Evolutionary conservation across 345 rosid genomes (phyloP).

Genomic region (Pelargonium nanum): DNA sequence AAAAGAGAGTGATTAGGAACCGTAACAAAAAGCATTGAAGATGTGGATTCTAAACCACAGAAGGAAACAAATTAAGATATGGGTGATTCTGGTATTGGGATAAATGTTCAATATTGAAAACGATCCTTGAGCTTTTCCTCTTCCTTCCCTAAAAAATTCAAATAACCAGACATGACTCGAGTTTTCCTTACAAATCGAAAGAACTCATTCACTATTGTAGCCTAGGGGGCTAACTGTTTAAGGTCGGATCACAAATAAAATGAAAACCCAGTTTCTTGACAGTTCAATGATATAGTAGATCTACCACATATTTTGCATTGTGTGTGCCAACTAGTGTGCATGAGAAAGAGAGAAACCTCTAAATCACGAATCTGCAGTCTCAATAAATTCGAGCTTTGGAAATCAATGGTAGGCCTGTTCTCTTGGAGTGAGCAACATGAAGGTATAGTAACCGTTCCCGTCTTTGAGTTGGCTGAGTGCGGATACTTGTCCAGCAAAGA

Average conservation of each 20-base stretch:
- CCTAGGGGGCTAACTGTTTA: background rate
- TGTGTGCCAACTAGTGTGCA: background rate
- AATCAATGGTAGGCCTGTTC: conserved; percentile 2
- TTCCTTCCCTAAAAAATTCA: no score
- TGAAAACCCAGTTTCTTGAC: background rate
- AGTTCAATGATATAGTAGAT: background rate
- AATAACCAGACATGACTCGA: background rate
- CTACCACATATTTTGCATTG: no score
- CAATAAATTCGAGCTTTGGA: conserved; percentile 14
- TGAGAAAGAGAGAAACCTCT: conserved; percentile 20
- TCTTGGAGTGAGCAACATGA: conserved; percentile 12
- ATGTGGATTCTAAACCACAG: background rate
- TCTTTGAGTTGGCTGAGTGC: conserved; percentile 13
- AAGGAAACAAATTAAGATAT: background rate
- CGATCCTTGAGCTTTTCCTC: no score
- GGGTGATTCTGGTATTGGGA: no score
- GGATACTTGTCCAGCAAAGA: conserved; percentile 33
- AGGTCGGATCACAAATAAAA: background rate
- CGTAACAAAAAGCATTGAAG: background rate
- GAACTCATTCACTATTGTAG: background rate
- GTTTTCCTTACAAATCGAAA: background rate
- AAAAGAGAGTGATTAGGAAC: no score
- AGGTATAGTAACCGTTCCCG: conserved; percentile 15
- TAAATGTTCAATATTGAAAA: no score
- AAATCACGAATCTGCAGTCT: conserved; percentile 21